These are phyloP conservation scores for Torulaspora quercuum DNA, from an alignment of 805 yeast genomes.

Conservation along the genomic window DNA sequence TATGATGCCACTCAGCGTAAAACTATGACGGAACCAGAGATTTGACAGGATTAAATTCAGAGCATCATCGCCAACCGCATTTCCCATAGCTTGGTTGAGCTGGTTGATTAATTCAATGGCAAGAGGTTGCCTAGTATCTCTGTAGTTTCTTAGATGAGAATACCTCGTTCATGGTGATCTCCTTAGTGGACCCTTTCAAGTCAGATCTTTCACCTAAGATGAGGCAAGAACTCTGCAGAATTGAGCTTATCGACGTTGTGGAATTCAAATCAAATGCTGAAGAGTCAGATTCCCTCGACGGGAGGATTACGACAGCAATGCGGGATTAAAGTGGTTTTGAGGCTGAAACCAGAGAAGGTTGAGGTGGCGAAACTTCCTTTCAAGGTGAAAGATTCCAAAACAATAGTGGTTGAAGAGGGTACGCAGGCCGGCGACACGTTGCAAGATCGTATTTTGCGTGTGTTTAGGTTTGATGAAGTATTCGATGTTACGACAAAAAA, in stretches of 20 bases:
- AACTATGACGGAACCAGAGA: too few relatives aligned
- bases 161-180: too few relatives aligned
- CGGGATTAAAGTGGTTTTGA: conserved; percentile 10
- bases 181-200: background rate
- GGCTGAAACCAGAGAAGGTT: conserved; percentile 7
- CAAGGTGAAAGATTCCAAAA: conserved; percentile 9
- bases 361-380: conserved; percentile 9
- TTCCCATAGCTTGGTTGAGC: too few relatives aligned
- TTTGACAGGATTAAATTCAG: too few relatives aligned
- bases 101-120: too few relatives aligned
- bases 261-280: conserved; percentile 5
- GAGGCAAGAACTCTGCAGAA: too few relatives aligned
- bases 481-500: conserved; percentile 61
- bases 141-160: too few relatives aligned
- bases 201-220: background rate
- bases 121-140: too few relatives aligned
- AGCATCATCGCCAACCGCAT: too few relatives aligned
- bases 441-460: conserved; percentile 33
- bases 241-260: conserved; percentile 8
- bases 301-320: background rate
- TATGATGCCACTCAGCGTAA: too few relatives aligned
- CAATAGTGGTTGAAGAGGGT: conserved; percentile 6
- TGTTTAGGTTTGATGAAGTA: conserved; percentile 48
- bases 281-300: background rate
- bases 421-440: background rate